These are phyloP conservation scores for Termitomyces eurrhizus DNA, from an alignment of 768 basidiomycete species.

Conservation along the genomic window DNA sequence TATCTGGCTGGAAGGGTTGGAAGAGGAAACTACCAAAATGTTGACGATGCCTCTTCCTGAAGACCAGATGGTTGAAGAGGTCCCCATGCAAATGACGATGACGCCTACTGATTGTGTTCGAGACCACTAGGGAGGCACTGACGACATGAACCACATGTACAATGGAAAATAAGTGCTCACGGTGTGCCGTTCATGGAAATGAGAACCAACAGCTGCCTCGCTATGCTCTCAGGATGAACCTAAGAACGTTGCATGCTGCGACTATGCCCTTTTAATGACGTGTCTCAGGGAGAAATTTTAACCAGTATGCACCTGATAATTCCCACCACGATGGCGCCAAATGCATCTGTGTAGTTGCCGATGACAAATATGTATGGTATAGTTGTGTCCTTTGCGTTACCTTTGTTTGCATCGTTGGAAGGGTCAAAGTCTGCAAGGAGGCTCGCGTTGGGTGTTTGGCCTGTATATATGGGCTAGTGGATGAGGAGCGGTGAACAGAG, in stretches of 20 bases:
- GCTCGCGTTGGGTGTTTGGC: slow-evolving; percentile 54
- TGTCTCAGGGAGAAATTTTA: too few relatives aligned
- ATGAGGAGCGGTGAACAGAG: too few relatives aligned
- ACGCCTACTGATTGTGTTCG: neutral
- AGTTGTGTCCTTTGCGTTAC: too few relatives aligned
- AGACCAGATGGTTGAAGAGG: neutral
- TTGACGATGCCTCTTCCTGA: neutral
- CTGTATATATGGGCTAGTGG: slow-evolving; percentile 56
- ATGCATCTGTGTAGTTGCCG: slow-evolving; percentile 62
- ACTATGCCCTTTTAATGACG: slow-evolving; percentile 39
- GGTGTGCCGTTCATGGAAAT: neutral
- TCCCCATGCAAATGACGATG: neutral
- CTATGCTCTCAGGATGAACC: too few relatives aligned
- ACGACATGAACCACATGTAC: slow-evolving; percentile 3
- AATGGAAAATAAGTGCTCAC: slow-evolving; percentile 1
- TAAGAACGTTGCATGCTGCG: slow-evolving; percentile 50
- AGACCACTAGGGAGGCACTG: slow-evolving; percentile 1
- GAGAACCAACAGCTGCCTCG: neutral
- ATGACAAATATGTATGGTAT: slow-evolving; percentile 54
- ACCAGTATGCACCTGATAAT: slow-evolving; percentile 41
- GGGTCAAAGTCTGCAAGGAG: slow-evolving; percentile 41
- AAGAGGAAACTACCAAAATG: neutral
- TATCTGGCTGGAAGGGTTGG: neutral
- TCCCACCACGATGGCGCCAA: slow-evolving; percentile 59
- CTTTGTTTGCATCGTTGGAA: too few relatives aligned